Base-by-base conservation (phyloP, 75 land plant species). In the Selaginella tamariscina region DNA sequence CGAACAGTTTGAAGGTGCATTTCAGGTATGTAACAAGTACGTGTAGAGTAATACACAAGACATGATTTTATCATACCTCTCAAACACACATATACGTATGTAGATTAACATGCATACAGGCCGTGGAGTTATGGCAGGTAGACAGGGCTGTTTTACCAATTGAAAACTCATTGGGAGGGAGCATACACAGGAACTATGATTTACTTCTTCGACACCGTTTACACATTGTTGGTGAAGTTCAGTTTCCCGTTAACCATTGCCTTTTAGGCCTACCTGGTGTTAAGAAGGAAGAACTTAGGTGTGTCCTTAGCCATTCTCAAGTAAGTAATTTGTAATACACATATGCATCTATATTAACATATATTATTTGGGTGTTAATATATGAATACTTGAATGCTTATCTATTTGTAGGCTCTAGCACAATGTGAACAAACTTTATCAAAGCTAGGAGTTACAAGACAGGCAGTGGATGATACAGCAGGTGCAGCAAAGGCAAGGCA, bases 211-310 rank as follows among this genome's bases (percentile, higher is more conserved):
- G 91, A 0, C 98, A 93, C 63, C 80, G 77, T 1, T 78, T 93
- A 73, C 96, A 93, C 55, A 93, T 93, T 59, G 98, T 93, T 54
- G 98, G 98, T 0, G 98, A 93, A 76, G 98, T 93, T 2, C 84
- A 87, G 66, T 68, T 86, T 70, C 64, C 86, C 24, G 81, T 93
- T 1, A 83, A 85, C 26, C 96, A 93, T 73, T 93, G 96, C 67
- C 78, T 93, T 27, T 70, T 93, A 60, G 98, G 81, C 2, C 71
- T 84, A 64, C 86, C 71, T 55, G 98, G 90, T 32, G 90, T 93
- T 33, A 79, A 84, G 73, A 69, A 71, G 32, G 88, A 82, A 55
- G 83, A 89, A 49, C 76, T 93, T 2, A 75, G 64, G 31, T 80
- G 95, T 67, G 95, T 93, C 57, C 77, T 93, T 15, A 89, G 95